Evolutionary conservation across 495 filamentous ascomycete genomes (phyloP).

Genomic region (Aspergillus ellipticus): DNA sequence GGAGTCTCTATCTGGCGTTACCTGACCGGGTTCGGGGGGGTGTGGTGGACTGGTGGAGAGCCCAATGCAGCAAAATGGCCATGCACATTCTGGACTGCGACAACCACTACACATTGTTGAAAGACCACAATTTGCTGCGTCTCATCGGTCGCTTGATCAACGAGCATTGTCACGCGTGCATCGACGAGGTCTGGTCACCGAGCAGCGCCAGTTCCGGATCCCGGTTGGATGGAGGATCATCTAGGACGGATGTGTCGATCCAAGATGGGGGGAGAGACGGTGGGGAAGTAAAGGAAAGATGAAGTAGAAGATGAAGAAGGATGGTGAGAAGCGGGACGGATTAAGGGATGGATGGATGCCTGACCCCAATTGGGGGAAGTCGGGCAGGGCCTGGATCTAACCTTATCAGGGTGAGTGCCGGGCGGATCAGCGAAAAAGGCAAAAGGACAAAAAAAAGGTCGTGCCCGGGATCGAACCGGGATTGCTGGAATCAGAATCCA

Average conservation of each 20-base stretch:
- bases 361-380: background rate
- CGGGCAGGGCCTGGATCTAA: too few relatives aligned
- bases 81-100: background rate
- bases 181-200: background rate
- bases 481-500: constrained; percentile 14
- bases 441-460: constrained; percentile 18
- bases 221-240: background rate
- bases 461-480: constrained; percentile 39
- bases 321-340: background rate
- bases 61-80: background rate
- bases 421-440: too few relatives aligned
- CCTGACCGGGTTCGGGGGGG: background rate
- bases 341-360: background rate
- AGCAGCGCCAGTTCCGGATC: background rate
- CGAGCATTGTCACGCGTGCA: background rate
- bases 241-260: background rate
- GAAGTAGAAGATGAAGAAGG: background rate
- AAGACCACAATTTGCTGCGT: background rate
- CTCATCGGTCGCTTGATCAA: background rate
- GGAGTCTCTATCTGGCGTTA: constrained; percentile 1
- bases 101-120: constrained; percentile 5
- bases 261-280: background rate
- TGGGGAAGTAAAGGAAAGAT: background rate
- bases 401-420: too few relatives aligned
- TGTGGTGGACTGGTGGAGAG: background rate